Base-by-base conservation (phyloP, 1,284 basidiomycete species). In the Cutaneotrichosporon sp. region DNA sequence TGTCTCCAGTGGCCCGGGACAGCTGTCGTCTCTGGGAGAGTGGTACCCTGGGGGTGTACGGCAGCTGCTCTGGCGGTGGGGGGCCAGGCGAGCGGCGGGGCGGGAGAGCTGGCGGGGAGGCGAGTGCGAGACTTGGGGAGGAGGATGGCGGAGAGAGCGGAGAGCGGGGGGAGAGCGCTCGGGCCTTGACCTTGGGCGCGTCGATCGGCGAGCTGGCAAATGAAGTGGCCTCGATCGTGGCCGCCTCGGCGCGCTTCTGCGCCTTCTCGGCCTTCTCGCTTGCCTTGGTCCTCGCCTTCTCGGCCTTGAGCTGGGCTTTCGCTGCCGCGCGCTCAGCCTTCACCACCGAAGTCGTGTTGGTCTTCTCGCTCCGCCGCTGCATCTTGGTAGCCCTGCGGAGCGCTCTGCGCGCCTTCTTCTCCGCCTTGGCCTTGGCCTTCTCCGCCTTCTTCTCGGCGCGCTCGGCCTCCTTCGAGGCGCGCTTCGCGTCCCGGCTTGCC, bases 361-460 rank as follows among this genome's bases (percentile, higher is more conserved):
- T 36, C 22, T 18, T 14, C 29, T 52, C 56, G 25, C 50, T 51
- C 8, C 18, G 11, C 29, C 52, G 56, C 56, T 62, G 31, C 16
- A 47, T 45, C 36, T 60, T 60, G 9, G 47, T 54, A 4, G 52
- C 56, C 33, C 25, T 34, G 9, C 55, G 51, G 8, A 57, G 55
- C 4, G 60, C 60, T 8, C 33, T 42, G 25, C 55, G 55, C 3
- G 60, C 60, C 45, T 34, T 34, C 58, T 60, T 64, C 46, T 64
- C 62, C 3, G 63, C 63, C 34, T 54, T 56, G 18, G 34, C 42
- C 27, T 55, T 50, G 13, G 33, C 47, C 20, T 58, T 58, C n/a
- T 43, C 56, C 1, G 36, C 56, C 27, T 52, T 58, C 9, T 24
- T 22, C 27, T 43, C 11, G 4, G 38, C 49, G 10, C n/a, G 31